These are phyloP conservation scores for Trametes cinnabarina DNA, from an alignment of 768 basidiomycete genomes.

Conservation along the genomic window DNA sequence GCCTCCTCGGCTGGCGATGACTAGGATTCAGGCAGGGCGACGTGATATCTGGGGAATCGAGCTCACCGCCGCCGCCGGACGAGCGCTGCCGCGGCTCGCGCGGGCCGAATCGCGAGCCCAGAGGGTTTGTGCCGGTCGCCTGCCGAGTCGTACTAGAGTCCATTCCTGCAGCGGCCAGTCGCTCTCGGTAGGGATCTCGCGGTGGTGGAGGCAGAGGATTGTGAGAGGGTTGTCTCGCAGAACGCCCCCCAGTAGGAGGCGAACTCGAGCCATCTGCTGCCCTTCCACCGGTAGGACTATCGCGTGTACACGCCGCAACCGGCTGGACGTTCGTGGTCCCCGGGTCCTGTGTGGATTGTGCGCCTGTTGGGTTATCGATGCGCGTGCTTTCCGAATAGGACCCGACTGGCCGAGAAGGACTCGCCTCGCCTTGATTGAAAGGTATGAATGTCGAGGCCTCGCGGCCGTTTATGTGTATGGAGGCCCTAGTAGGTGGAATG, in stretches of 20 bases:
- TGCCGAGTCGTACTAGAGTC: background rate
- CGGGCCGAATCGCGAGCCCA: background rate
- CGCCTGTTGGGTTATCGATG: constrained; percentile 1
- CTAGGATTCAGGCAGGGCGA: background rate
- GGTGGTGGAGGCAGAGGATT: constrained; percentile 2
- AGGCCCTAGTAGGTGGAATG: background rate
- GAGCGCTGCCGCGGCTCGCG: background rate
- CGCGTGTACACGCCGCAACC: background rate
- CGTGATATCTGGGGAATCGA: background rate
- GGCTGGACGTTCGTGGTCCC: background rate
- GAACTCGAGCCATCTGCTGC: background rate
- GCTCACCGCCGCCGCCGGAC: background rate
- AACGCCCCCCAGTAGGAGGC: background rate
- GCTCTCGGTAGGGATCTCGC: background rate
- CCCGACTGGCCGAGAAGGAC: background rate
- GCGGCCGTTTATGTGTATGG: background rate
- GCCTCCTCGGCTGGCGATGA: no score
- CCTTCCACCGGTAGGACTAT: background rate
- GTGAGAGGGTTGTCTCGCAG: background rate
- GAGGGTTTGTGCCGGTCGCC: background rate
- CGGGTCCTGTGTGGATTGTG: background rate
- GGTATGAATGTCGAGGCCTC: background rate
- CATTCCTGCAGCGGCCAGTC: background rate
- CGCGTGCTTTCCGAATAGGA: background rate
- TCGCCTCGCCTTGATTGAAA: background rate